Base-by-base conservation (phyloP, 768 basidiomycete genomes). In the Xerocomus brunneocitrinus region DNA sequence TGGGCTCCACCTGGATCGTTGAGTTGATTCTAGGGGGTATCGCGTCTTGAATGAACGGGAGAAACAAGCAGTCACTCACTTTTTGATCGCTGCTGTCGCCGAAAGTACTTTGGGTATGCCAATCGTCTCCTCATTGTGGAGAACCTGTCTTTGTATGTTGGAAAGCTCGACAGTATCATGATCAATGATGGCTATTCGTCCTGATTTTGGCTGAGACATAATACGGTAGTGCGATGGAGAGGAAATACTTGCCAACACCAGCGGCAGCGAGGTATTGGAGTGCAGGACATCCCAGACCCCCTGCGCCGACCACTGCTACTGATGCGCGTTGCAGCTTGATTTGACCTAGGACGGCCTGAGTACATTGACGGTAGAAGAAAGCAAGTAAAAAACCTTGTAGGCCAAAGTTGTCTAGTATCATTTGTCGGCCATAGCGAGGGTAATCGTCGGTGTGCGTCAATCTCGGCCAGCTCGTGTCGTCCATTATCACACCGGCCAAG, bases 271-370 rank as follows among this genome's bases (percentile, higher is more conserved):
- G 82, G 69, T 98, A 97, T 65, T 97, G 92, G 43, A 99, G 76
- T 38, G 91, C 91, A 44, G 97, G 94, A 68, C 97, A 98, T 10
- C 97, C 97, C 12, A 99, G 77, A 8, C 97, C 97, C 0, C 97
- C 97, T 14, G 95, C 97, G 27, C 97, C 97, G 4, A 98, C 82
- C 4, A 98, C 91, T 14, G 84, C 84, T 2, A 95, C 84, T 3
- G 85, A 84, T 0, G 93, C 82, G 8, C 74, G 62, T 54, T 83
- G 83, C 9, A 99, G 74, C 67, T 85, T 91, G 39, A 93, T 68
- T 68, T 98, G 95, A 19, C 89, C 95, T 95, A 61, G 16, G 45
- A 35, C 32, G 47, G 24, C 7, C 8, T 59, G 56, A 61, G 42
- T 44, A 6, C 41, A 24, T 34, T 19, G 12, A 22, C 42, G 31